Percentiles rank a stretch among this genome's conserved stretches.
These are phyloP conservation scores for Sherardia arvensis DNA, from an alignment of 257 asterid genomes.

Conservation along the genomic window DNA sequence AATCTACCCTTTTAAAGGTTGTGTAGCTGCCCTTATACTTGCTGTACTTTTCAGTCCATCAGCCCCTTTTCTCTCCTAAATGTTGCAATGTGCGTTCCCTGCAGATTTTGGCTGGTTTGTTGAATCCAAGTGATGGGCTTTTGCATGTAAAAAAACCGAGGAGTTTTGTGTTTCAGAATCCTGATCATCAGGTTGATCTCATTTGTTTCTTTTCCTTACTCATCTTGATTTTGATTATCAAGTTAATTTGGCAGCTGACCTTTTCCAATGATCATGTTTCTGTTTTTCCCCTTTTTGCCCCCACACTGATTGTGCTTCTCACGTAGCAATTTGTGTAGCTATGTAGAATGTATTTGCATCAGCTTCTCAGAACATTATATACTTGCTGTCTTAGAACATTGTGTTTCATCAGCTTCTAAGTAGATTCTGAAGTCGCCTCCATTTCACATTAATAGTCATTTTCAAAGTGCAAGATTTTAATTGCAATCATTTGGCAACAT, in stretches of 20 bases:
- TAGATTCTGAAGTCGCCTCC: background rate
- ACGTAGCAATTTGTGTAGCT: background rate
- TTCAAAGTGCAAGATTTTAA: too few relatives aligned
- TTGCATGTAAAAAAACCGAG: constrained; percentile 63
- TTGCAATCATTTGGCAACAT: too few relatives aligned
- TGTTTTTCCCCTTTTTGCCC: background rate
- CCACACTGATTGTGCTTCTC: background rate
- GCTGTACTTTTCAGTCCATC: background rate
- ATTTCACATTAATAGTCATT: background rate
- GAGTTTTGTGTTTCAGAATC: constrained; percentile 94
- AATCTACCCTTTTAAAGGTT: constrained; percentile 89
- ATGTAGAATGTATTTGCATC: background rate
- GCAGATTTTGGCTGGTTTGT: constrained; percentile 85
- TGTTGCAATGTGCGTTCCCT: constrained; percentile 1
- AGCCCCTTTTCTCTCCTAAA: background rate
- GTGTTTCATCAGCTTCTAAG: background rate
- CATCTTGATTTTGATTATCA: background rate
- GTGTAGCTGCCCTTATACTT: background rate
- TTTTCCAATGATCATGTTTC: background rate
- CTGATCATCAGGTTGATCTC: constrained; percentile 80
- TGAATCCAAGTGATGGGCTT: constrained; percentile 64
- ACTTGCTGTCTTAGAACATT: background rate
- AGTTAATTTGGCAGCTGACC: background rate
- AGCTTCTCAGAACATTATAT: background rate
- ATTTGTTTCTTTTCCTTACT: background rate